phyloP scores from a whole-genome alignment of 306 rosid genomes.

The Hippophae gyantsensis region DNA sequence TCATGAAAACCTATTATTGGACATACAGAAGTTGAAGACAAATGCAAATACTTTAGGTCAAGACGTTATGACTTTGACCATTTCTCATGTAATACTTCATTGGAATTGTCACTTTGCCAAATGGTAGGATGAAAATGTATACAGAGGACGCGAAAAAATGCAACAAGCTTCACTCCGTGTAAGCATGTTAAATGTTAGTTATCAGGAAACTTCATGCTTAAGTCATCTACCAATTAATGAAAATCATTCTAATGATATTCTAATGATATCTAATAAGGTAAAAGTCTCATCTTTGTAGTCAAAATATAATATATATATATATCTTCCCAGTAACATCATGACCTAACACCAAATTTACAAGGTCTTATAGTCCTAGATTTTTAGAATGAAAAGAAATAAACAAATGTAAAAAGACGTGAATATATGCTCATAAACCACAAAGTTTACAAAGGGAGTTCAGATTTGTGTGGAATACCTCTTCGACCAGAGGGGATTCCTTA shows the following conservation, averaged over 20 bases:
- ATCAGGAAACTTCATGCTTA: too few relatives aligned
- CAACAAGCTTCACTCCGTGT: too few relatives aligned
- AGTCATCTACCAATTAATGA: too few relatives aligned
- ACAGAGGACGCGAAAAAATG: too few relatives aligned
- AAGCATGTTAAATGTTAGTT: too few relatives aligned
- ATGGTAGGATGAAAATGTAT: too few relatives aligned
- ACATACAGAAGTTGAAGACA: not conserved
- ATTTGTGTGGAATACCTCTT: constrained; percentile 52
- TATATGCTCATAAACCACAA: not conserved
- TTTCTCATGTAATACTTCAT: too few relatives aligned
- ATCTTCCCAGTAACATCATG: not conserved
- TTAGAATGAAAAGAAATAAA: not conserved
- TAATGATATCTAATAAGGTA: not conserved
- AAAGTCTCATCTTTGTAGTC: not conserved
- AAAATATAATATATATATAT: too few relatives aligned
- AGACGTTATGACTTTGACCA: too few relatives aligned
- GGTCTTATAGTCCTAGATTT: not conserved
- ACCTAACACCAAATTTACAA: not conserved
- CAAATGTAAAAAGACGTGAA: not conserved
- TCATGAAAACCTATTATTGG: not conserved
- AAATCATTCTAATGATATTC: too few relatives aligned
- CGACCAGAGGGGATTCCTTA: constrained; percentile 69
- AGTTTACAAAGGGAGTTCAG: not conserved
- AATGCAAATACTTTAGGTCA: too few relatives aligned
- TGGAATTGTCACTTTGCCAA: too few relatives aligned